A percentile compares a stretch with the other conserved stretches of the same genome.
phyloP scores from a whole-genome alignment of 352 stramenopile species.

The Globisporangium echinulatum region DNA sequence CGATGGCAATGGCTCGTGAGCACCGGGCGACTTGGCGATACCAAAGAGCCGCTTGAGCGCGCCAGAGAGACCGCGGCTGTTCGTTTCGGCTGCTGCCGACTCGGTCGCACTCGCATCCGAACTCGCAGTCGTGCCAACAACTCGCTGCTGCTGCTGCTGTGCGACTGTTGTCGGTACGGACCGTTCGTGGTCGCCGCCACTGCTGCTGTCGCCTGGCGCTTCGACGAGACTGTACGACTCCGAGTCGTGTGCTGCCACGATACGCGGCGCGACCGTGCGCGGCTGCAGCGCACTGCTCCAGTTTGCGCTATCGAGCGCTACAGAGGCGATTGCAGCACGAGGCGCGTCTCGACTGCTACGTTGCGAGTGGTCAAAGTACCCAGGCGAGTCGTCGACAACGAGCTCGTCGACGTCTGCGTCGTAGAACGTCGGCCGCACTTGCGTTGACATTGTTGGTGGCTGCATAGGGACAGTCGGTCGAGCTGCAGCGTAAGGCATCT shows the following conservation, averaged over 20 bases:
- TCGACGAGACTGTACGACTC: constrained; percentile 57
- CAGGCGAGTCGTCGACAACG: constrained; percentile 51
- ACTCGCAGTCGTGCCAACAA: neutral
- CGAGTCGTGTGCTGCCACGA: constrained; percentile 16
- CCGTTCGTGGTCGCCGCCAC: neutral
- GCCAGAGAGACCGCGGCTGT: constrained; percentile 29
- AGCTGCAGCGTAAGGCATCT: neutral
- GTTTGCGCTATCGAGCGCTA: constrained; percentile 9
- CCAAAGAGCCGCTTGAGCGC: constrained; percentile 68
- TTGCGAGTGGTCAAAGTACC: constrained; percentile 37
- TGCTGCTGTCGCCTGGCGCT: constrained; percentile 13
- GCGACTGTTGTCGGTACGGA: neutral
- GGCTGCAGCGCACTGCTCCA: constrained; percentile 11
- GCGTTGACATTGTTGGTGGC: neutral
- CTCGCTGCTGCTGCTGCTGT: neutral
- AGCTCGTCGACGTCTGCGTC: constrained; percentile 41
- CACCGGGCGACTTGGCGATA: neutral
- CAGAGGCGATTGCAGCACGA: no score
- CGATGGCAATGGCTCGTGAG: no score
- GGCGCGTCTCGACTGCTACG: neutral
- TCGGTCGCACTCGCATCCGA: no score
- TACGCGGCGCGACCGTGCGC: constrained; percentile 9
- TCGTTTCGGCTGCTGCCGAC: neutral
- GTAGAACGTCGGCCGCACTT: constrained; percentile 27
- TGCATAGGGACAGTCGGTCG: neutral